Percentiles rank a stretch among this genome's conserved stretches.
These are phyloP conservation scores for Ganoderma sinense DNA, from an alignment of 1,284 basidiomycete genomes.

Conservation along the genomic window DNA sequence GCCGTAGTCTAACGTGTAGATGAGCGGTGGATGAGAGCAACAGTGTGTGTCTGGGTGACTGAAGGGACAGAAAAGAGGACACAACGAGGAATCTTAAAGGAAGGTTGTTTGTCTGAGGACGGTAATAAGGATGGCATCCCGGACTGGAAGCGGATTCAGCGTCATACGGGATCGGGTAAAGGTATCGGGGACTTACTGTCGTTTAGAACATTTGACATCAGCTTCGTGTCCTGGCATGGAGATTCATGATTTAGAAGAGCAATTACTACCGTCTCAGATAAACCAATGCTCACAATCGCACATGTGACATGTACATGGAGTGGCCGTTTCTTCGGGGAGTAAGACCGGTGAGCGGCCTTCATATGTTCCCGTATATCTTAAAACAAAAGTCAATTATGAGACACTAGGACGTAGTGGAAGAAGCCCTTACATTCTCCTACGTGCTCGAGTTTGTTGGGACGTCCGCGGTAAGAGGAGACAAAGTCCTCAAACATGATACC, in stretches of 20 bases:
- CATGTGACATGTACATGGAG: slow-evolving; percentile 64
- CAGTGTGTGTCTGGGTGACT: neutral
- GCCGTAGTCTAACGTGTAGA: slow-evolving; percentile 5
- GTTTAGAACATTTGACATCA: slow-evolving; percentile 54
- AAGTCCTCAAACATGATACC: slow-evolving; percentile 62
- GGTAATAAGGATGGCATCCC: slow-evolving; percentile 44
- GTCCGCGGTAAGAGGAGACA: slow-evolving; percentile 57
- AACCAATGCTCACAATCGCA: slow-evolving; percentile 46
- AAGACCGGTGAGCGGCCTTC: slow-evolving; percentile 54
- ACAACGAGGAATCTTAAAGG: slow-evolving; percentile 13
- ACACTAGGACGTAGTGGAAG: neutral
- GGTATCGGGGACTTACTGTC: slow-evolving; percentile 46
- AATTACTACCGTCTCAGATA: too few species aligned
- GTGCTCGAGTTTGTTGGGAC: slow-evolving; percentile 58
- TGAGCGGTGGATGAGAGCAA: neutral
- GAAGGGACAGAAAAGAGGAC: neutral
- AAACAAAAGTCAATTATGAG: neutral
- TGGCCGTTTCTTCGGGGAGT: slow-evolving; percentile 52
- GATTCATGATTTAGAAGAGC: neutral
- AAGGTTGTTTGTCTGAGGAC: slow-evolving; percentile 35
- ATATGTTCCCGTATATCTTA: slow-evolving; percentile 61
- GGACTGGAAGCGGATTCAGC: slow-evolving; percentile 42
- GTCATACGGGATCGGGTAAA: neutral
- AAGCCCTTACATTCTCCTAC: slow-evolving; percentile 58
- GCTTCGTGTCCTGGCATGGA: slow-evolving; percentile 47